Base-by-base conservation (phyloP, 805 yeast genomes). In the Metschnikowia noctiluminum region DNA sequence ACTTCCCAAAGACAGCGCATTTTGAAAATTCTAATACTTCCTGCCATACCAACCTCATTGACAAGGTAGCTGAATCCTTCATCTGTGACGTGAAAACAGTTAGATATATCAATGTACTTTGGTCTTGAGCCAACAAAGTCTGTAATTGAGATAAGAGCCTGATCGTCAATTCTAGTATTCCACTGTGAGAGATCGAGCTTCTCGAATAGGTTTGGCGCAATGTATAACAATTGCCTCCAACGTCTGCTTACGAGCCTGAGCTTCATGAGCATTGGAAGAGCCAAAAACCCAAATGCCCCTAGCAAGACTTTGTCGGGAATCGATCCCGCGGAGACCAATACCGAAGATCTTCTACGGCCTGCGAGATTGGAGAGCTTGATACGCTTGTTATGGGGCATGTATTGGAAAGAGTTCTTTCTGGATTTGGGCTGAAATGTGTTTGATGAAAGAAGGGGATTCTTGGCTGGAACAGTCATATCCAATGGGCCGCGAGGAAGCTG, bases 1-100 rank as follows among this genome's bases (percentile, higher is more conserved):
- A 87, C 81, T 56, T 84, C 88, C 92, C 92, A 86, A 42, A 80
- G 84, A 13, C 87, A 80, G 52, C 72, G 74, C 89, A 86, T 84
- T 51, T 73, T 76, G 43, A 87, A 66, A 9, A 66, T 65, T 45
- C 71, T 70, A 40, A 87, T 76, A 31, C 74, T 71, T 3, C 89
- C 89, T 36, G 80, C 62, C 56, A 84, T 81, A 1, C 90, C 90
- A 46, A 85, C 75, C 55, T 85, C 87, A 57, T 81, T 84, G 16
- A 86, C 81, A 72, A 87, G 70, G 58, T 81, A 82, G 40, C 82
- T 77, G 62, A 87, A 87, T 0, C 91, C 89, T 52, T 77, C 84
- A 62, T 86, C 91, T 0, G 91, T 84, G 7, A 87, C 72, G 62
- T 87, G 91, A 68, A 82, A 86, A 61, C 94, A 87, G 61, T 82